Percentiles rank a stretch among this genome's conserved stretches.
phyloP scores from a whole-genome alignment of 306 rosid species.

The Gastrolobium villosum region DNA sequence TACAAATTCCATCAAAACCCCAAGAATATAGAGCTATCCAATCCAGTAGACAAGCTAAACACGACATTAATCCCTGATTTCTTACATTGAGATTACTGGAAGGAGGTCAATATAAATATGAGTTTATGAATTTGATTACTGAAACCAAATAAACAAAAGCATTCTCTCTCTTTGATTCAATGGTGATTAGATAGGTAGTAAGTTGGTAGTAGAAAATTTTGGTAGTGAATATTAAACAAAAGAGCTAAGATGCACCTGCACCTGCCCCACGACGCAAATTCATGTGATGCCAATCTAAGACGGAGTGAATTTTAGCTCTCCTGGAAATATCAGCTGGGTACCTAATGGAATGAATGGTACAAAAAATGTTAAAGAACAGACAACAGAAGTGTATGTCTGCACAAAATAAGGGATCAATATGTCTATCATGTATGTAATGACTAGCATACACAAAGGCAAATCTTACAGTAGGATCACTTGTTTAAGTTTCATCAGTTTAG shows the following conservation, averaged over 20 bases:
- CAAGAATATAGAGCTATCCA: conserved; percentile 20
- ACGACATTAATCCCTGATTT: conserved; percentile 12
- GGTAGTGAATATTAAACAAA: too few relatives aligned
- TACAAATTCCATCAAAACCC: background rate
- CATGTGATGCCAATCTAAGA: conserved; percentile 91
- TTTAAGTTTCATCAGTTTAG: conserved; percentile 5
- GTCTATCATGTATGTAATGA: background rate
- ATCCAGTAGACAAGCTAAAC: conserved; percentile 16
- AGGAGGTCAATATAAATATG: conserved; percentile 17
- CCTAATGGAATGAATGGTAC: conserved; percentile 59
- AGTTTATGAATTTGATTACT: background rate
- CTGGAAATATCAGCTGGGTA: conserved; percentile 85
- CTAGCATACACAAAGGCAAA: background rate
- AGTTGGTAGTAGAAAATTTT: too few relatives aligned
- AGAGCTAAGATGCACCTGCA: conserved; percentile 58
- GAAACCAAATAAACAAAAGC: conserved; percentile 37
- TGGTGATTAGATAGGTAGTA: too few relatives aligned
- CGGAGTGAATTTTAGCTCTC: conserved; percentile 85
- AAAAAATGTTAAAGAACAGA: conserved; percentile 5
- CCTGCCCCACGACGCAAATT: conserved; percentile 89
- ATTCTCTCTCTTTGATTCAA: too few relatives aligned
- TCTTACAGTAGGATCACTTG: conserved; percentile 3
- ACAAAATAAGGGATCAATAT: background rate
- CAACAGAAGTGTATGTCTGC: conserved; percentile 30
- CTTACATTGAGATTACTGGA: conserved; percentile 28